These are phyloP conservation scores for Rhizopogon rudus DNA, from an alignment of 768 basidiomycete genomes.

Conservation along the genomic window DNA sequence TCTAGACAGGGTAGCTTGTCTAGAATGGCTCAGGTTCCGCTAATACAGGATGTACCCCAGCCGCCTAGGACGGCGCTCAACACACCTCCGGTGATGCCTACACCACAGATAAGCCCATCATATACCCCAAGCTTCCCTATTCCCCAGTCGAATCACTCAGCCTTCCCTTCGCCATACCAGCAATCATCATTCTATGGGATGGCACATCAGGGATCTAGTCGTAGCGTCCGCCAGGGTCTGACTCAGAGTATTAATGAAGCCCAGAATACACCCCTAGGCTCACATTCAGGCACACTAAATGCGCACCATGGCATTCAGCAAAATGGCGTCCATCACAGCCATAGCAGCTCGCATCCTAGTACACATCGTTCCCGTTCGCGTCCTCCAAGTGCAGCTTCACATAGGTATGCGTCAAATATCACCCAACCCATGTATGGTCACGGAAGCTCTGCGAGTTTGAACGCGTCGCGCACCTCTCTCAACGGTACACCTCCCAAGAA, in stretches of 20 bases:
- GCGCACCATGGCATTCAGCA: conserved; percentile 3
- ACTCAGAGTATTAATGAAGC: conserved; percentile 9
- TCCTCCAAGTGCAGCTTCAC: conserved; percentile 26
- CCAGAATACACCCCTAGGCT: conserved; percentile 9
- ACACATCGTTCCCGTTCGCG: conserved; percentile 20
- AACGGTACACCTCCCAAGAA: conserved; percentile 4
- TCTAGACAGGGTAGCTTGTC: conserved; percentile 15
- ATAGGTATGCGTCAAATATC: conserved; percentile 22
- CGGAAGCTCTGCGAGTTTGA: conserved; percentile 15
- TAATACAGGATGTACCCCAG: conserved; percentile 14
- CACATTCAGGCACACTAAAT: neutral
- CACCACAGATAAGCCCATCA: conserved; percentile 8
- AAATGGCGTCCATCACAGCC: conserved; percentile 1
- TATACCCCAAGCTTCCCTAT: neutral
- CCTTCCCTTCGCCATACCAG: neutral
- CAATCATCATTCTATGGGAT: conserved; percentile 7
- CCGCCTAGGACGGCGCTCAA: conserved; percentile 14
- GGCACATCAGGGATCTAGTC: conserved; percentile 16
- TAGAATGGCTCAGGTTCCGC: conserved; percentile 12
- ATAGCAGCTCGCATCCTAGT: conserved; percentile 14
- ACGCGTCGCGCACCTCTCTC: conserved; percentile 18
- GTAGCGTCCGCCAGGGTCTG: conserved; percentile 8
- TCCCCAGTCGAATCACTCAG: conserved; percentile 2
- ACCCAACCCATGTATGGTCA: conserved; percentile 22
- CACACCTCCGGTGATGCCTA: conserved; percentile 5